These are phyloP conservation scores for Pyricularia pennisetigena DNA, from an alignment of 2,329 filamentous ascomycete species.

Conservation along the genomic window DNA sequence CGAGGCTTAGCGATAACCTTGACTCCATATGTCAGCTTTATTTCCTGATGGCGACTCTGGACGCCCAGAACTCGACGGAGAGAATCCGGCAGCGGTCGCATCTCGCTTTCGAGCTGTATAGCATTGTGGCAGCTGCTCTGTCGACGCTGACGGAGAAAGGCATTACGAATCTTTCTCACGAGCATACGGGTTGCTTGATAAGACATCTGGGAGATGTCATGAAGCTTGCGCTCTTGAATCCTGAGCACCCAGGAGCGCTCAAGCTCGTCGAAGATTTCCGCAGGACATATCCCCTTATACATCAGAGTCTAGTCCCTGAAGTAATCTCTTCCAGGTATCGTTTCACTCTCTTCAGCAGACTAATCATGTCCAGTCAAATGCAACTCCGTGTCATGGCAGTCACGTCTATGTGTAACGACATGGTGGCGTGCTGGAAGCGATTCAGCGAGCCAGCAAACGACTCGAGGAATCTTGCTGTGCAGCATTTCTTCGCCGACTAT, in stretches of 20 bases:
- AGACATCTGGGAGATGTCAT: conserved; percentile 33
- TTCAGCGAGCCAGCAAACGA: conserved; percentile 36
- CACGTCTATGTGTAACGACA: conserved; percentile 58
- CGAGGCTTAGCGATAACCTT: conserved; percentile 36
- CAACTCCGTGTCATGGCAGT: conserved; percentile 76
- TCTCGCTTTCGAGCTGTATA: conserved; percentile 29
- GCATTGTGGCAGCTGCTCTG: conserved; percentile 29
- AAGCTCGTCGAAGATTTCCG: conserved; percentile 21
- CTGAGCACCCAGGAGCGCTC: conserved; percentile 24
- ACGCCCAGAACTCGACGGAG: background rate
- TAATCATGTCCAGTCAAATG: conserved; percentile 81
- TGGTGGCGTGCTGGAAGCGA: conserved; percentile 57
- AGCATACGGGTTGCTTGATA: conserved; percentile 30
- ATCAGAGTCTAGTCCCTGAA: conserved; percentile 28
- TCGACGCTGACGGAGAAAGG: conserved; percentile 42
- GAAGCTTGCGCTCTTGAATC: conserved; percentile 24
- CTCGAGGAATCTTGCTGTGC: conserved; percentile 30
- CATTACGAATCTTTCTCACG: conserved; percentile 37
- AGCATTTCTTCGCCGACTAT: conserved; percentile 60
- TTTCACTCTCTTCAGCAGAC: conserved; percentile 56
- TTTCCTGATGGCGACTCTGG: conserved; percentile 10
- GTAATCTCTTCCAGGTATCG: conserved; percentile 57
- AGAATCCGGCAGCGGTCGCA: conserved; percentile 8
- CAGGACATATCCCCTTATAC: conserved; percentile 25
- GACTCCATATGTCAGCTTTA: conserved; percentile 25